Base-by-base conservation (phyloP, 768 basidiomycete genomes). In the Lyophyllum semitale region DNA sequence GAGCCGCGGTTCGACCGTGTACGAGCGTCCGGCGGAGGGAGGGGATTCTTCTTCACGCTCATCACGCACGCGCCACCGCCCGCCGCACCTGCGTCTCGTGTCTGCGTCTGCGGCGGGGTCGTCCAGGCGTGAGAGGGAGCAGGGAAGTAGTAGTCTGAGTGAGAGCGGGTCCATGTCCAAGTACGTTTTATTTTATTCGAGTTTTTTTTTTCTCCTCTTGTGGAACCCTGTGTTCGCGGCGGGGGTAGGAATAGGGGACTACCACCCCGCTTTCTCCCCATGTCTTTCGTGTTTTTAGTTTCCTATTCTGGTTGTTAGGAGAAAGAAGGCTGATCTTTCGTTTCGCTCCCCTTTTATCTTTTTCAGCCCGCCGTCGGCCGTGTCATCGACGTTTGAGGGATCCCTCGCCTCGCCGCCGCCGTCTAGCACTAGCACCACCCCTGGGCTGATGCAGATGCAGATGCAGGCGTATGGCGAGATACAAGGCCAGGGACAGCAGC, bases 11-110 rank as follows among this genome's bases (percentile, higher is more conserved):
- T 30, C 20, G 41, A 8, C 11, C 12, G 18, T 66, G 9, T 64
- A 67, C 8, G 33, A 68, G 23, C 64, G 64, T n/a, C 64, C 63
- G 6, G 32, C 60, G 63, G 42, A 35, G 33, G 13, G n/a, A n/a
- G n/a, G n/a, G n/a, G n/a, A n/a, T n/a, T n/a, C n/a, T n/a, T n/a
- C n/a, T n/a, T n/a, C n/a, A 9, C 33, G 33, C 8, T 4, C 7
- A 7, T 58, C 67, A 15, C 42, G 59, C 12, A 63, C 62, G 9
- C 61, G 71, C 23, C 66, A 70, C 17, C 68, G 69, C 0, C 70
- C 68, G 0, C 66, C 71, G 1, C 66, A 68, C 30, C 59, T 72
- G n/a, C 65, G 69, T 4, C 57, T 73, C 18, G 65, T 9, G 4
- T 38, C 37, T n/a, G 37, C 3, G 17, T 38, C 33, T 7, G 37